Percentiles rank a stretch among this genome's conserved stretches.
Conservation (phyloP, 768 basidiomycete species). For the Tephrocybe sp. region DNA sequence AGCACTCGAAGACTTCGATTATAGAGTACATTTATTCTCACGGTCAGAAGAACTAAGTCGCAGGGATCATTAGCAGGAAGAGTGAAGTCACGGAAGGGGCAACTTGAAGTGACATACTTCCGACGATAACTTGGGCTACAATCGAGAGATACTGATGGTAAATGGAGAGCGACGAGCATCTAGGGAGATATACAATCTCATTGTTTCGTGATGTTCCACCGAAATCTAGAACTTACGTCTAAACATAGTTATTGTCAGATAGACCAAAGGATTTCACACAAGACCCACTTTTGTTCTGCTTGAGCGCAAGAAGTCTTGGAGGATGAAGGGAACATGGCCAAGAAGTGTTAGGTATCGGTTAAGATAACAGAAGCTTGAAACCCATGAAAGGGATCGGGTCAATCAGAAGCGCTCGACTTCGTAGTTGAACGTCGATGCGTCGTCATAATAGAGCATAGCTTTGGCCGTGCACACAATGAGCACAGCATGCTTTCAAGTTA, state of each 20-base stretch:
- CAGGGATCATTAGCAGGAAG: neutral
- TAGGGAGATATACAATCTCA: slow-evolving; percentile 4
- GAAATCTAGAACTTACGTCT: neutral
- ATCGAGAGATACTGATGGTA: slow-evolving; percentile 31
- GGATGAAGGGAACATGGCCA: no score
- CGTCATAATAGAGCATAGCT: no score
- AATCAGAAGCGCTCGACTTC: slow-evolving; percentile 47
- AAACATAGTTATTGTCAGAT: neutral
- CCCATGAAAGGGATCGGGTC: slow-evolving; percentile 25
- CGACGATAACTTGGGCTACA: slow-evolving; percentile 32
- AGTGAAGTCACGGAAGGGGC: neutral
- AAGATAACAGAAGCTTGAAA: slow-evolving; percentile 35
- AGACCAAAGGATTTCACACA: neutral
- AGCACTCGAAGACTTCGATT: slow-evolving; percentile 26
- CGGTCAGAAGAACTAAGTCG: slow-evolving; percentile 32
- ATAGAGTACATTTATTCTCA: slow-evolving; percentile 40
- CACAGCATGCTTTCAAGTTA: no score
- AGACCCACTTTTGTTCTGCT: slow-evolving; percentile 22
- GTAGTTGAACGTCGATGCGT: slow-evolving; percentile 37
- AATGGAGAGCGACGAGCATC: slow-evolving; percentile 20
- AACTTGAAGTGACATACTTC: slow-evolving; percentile 26
- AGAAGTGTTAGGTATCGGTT: slow-evolving; percentile 43
- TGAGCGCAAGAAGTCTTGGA: slow-evolving; percentile 30
- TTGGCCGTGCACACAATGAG: no score
- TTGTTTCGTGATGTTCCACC: neutral